Percentiles rank a stretch among this genome's conserved stretches.
phyloP scores from a whole-genome alignment of 2,329 filamentous ascomycete genomes.

The Didymosphaeria variabile region DNA sequence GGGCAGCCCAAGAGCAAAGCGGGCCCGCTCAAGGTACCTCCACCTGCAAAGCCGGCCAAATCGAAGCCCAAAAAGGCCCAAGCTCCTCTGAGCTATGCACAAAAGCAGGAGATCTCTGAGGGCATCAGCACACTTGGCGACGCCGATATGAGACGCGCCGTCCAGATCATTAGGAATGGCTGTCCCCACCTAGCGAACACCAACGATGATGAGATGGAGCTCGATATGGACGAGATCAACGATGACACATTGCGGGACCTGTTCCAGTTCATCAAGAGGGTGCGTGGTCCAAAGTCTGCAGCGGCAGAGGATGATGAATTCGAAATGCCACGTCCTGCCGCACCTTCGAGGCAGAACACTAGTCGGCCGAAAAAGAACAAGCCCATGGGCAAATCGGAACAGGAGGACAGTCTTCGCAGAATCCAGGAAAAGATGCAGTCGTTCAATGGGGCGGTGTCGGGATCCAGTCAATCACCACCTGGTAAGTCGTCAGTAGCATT shows the following conservation, averaged over 20 bases:
- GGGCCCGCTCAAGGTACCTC: slow-evolving; percentile 39
- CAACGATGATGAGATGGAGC: slow-evolving; percentile 68
- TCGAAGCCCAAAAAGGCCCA: slow-evolving; percentile 65
- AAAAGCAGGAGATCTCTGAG: slow-evolving; percentile 91
- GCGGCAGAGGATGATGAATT: slow-evolving; percentile 58
- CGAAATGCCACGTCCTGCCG: slow-evolving; percentile 53
- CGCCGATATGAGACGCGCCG: slow-evolving; percentile 78
- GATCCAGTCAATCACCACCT: slow-evolving; percentile 56
- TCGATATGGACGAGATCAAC: slow-evolving; percentile 70
- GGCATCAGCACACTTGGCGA: slow-evolving; percentile 84
- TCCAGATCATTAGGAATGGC: slow-evolving; percentile 89
- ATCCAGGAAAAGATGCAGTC: slow-evolving; percentile 66
- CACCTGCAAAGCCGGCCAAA: slow-evolving; percentile 43
- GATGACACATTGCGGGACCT: slow-evolving; percentile 64
- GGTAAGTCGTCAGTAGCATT: slow-evolving; percentile 39
- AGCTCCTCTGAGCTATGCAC: slow-evolving; percentile 75
- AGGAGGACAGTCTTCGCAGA: slow-evolving; percentile 72
- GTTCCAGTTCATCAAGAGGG: slow-evolving; percentile 61
- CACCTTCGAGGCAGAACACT: slow-evolving; percentile 42
- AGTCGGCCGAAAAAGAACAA: slow-evolving; percentile 76
- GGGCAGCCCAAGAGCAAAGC: slow-evolving; percentile 38
- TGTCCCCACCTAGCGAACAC: slow-evolving; percentile 70
- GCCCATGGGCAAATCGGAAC: slow-evolving; percentile 77
- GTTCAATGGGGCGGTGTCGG: slow-evolving; percentile 51
- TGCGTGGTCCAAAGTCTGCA: slow-evolving; percentile 46